These are phyloP conservation scores for Oropetium thomaeum DNA, from an alignment of 176 grass and related monocot species.

Conservation along the genomic window DNA sequence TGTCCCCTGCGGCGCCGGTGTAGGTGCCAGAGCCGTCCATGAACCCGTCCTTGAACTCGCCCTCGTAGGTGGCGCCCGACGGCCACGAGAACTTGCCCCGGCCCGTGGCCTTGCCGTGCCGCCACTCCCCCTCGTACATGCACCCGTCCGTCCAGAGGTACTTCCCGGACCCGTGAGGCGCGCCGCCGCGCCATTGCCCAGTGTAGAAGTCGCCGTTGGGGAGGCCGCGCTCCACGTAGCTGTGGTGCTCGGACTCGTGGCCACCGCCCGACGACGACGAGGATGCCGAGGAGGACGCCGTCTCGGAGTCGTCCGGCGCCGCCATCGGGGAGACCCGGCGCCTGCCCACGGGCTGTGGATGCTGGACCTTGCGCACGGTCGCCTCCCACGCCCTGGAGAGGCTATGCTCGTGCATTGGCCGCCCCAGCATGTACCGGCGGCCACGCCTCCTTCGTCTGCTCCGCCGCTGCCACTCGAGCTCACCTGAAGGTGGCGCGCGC, in stretches of 20 bases:
- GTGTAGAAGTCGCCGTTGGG: slow-evolving; percentile 95
- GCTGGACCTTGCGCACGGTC: slow-evolving; percentile 50
- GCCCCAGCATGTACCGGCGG: slow-evolving; percentile 18
- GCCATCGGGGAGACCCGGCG: slow-evolving; percentile 54
- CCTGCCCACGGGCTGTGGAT: slow-evolving; percentile 35
- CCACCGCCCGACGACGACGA: slow-evolving; percentile 24
- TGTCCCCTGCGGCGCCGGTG: slow-evolving; percentile 81
- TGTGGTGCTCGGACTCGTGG: slow-evolving; percentile 9
- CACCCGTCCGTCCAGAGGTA: slow-evolving; percentile 98
- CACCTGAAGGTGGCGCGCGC: too few relatives aligned
- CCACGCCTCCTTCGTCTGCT: neutral
- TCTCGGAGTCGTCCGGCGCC: slow-evolving; percentile 45
- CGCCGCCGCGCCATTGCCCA: slow-evolving; percentile 54
- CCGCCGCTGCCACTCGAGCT: neutral
- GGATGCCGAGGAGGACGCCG: slow-evolving; percentile 30
- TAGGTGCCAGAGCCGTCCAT: slow-evolving; percentile 91
- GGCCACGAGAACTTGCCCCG: slow-evolving; percentile 95
- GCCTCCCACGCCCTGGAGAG: slow-evolving; percentile 57
- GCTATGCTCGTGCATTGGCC: slow-evolving; percentile 58
- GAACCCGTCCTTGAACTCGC: slow-evolving; percentile 84
- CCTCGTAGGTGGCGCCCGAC: slow-evolving; percentile 87
- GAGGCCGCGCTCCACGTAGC: slow-evolving; percentile 64
- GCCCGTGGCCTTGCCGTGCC: slow-evolving; percentile 65
- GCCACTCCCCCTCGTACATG: slow-evolving; percentile 97
- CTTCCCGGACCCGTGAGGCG: slow-evolving; percentile 73